Evolutionary conservation across 2,329 filamentous ascomycete species (phyloP).

Genomic region (Aspergillus pseudoterreus): DNA sequence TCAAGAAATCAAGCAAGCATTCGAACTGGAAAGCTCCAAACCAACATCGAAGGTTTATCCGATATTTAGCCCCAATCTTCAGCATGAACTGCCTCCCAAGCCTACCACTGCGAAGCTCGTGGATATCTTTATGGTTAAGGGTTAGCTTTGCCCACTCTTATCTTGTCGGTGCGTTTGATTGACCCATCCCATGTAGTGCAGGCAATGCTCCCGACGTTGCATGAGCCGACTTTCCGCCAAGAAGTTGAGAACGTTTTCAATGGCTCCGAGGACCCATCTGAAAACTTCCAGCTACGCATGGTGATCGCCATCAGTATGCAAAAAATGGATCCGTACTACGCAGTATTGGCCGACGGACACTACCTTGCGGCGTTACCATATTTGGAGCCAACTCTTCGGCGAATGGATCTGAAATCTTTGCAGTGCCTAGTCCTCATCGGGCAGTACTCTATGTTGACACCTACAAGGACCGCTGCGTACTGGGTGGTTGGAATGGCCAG

Average conservation of each 20-base stretch:
- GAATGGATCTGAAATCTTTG: slow-evolving; percentile 85
- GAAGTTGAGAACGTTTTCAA: slow-evolving; percentile 79
- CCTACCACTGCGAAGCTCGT: slow-evolving; percentile 73
- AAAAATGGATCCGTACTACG: slow-evolving; percentile 82
- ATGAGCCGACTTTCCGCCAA: slow-evolving; percentile 72
- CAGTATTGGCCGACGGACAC: slow-evolving; percentile 91
- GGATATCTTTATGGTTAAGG: slow-evolving; percentile 81
- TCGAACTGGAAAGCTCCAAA: slow-evolving; percentile 61
- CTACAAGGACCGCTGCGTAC: slow-evolving; percentile 87
- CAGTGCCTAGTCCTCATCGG: slow-evolving; percentile 86
- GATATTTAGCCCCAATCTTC: slow-evolving; percentile 80
- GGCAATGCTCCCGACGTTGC: slow-evolving; percentile 79
- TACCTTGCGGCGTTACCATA: slow-evolving; percentile 84
- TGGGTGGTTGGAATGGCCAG: slow-evolving; percentile 87
- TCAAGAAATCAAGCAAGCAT: slow-evolving; percentile 65
- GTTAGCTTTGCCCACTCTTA: slow-evolving; percentile 43
- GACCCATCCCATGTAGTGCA: slow-evolving; percentile 58
- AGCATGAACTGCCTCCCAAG: slow-evolving; percentile 68
- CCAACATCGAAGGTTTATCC: slow-evolving; percentile 80
- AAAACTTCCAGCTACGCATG: slow-evolving; percentile 85
- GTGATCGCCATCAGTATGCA: slow-evolving; percentile 93
- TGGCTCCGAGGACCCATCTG: slow-evolving; percentile 71
- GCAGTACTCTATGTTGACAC: slow-evolving; percentile 88
- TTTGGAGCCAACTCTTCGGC: slow-evolving; percentile 75
- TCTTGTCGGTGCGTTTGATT: slow-evolving; percentile 9